Evolutionary conservation across 208 protist genomes (phyloP), one percentile per base, ranked within the genome.

Genomic region (Naegleria gruberi): DNA sequence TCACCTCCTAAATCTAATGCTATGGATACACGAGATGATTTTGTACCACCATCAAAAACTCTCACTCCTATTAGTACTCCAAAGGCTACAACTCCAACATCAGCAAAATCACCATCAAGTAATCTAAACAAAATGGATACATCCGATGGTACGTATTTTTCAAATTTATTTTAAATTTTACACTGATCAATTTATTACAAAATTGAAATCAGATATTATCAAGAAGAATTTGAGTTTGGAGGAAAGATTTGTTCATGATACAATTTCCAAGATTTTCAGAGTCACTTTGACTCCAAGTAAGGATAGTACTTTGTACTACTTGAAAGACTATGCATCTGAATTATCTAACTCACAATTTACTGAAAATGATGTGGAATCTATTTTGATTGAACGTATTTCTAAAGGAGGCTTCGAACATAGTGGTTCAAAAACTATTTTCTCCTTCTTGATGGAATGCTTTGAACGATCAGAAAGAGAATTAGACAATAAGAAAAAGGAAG

Each of bases 1-100:
- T 45, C 81, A 84, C 30, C 8, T 17, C 42, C 81, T 37, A 2
- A 26, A 15, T 7, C 6, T 37, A 26, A 77, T 77, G 8, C n/a
- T 7, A 77, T 77, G 65, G 65, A 77, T 77, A 77, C 65, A 77
- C 26, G 65, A 77, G 65, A 77, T 77, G 65, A 77, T 77, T 77
- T 77, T 77, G n/a, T 37, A 77, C 26, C 19, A 6, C 65, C 65
- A 37, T 77, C 65, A 77, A 37, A 12, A 6, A 77, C 65, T 37
- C 26, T 6, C 8, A 77, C 65, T 37, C 65, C 65, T 37, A 37
- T 51, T 51, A 17, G 7, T 17, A 51, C 12, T 51, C 4, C 4
- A 12, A 51, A 51, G 12, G 7, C 4, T 17, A 51, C 46, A 51
- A 51, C 46, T 51, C 4, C 17, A 81, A 81, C 65, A 81, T n/a